A percentile compares a stretch with the other conserved stretches of the same genome.
These are phyloP conservation scores for Scutellaria baicalensis DNA, from an alignment of 257 asterid species.

Conservation along the genomic window DNA sequence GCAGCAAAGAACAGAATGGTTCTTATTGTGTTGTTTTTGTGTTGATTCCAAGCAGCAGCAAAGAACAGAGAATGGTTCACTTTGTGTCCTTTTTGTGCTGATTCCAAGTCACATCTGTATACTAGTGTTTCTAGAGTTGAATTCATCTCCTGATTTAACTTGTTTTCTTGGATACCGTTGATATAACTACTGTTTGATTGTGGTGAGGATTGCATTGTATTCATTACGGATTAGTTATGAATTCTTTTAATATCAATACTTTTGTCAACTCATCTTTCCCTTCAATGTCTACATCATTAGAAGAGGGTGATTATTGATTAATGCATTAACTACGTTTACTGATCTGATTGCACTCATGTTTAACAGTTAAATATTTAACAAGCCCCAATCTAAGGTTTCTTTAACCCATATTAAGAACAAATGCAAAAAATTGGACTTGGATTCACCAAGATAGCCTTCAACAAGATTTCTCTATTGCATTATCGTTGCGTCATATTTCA, in stretches of 20 bases:
- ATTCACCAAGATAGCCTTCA: no score
- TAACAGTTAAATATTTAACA: no score
- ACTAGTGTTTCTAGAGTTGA: slow-evolving; percentile 17
- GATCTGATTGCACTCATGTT: no score
- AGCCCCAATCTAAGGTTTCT: no score
- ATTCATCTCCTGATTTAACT: background rate
- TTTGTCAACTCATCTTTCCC: background rate
- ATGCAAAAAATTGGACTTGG: no score
- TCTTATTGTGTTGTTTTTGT: background rate
- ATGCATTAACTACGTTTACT: background rate
- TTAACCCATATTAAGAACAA: no score
- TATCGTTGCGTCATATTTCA: no score
- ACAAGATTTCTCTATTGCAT: no score
- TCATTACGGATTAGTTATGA: background rate
- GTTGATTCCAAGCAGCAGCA: background rate
- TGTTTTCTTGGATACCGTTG: background rate
- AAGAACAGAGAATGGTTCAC: background rate
- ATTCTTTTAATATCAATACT: background rate
- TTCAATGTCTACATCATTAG: background rate
- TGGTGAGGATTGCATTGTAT: background rate
- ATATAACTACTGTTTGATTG: no score
- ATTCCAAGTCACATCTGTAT: slow-evolving; percentile 20
- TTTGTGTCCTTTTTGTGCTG: background rate
- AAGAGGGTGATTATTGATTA: background rate
- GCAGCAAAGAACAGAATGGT: slow-evolving; percentile 3